These are phyloP conservation scores for Fonsecaea nubica DNA, from an alignment of 2,329 filamentous ascomycete genomes.

Conservation along the genomic window DNA sequence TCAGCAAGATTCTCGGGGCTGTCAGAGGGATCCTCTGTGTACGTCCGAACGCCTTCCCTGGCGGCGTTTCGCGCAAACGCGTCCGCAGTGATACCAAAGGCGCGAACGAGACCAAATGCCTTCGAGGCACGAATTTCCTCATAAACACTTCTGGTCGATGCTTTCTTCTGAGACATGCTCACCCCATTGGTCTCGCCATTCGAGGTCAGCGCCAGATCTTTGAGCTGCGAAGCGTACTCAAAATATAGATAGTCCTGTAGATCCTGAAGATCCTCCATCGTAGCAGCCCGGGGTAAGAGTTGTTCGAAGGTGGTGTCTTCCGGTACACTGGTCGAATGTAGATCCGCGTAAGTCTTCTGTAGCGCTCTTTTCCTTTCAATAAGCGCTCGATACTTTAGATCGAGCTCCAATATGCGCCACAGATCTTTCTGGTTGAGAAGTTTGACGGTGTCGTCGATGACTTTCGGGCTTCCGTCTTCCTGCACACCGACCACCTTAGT, in stretches of 20 bases:
- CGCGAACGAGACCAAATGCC: conserved; percentile 81
- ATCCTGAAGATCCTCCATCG: conserved; percentile 95
- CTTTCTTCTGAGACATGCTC: conserved; percentile 76
- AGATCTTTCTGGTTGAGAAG: conserved; percentile 90
- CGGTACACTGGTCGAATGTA: conserved; percentile 70
- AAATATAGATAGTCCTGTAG: conserved; percentile 97
- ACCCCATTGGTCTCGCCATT: conserved; percentile 66
- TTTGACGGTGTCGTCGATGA: conserved; percentile 79
- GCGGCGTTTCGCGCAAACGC: conserved; percentile 86
- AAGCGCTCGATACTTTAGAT: conserved; percentile 92
- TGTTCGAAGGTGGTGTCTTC: conserved; percentile 79
- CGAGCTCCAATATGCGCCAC: conserved; percentile 92
- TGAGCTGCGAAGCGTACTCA: conserved; percentile 82
- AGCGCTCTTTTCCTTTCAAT: conserved; percentile 90
- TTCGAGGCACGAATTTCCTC: conserved; percentile 83
- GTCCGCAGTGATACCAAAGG: conserved; percentile 88
- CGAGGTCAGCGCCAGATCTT: conserved; percentile 73
- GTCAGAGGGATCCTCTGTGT: conserved; percentile 81
- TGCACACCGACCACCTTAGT: conserved; percentile 71
- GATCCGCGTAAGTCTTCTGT: conserved; percentile 76
- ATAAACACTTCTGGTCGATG: conserved; percentile 79
- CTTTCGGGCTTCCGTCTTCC: conserved; percentile 70
- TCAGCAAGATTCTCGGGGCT: conserved; percentile 89
- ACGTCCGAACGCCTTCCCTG: conserved; percentile 76
- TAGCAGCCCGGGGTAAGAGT: conserved; percentile 78